Evolutionary conservation across 768 basidiomycete species (phyloP), one percentile per base, ranked within the genome.

Genomic region (Mycena pura): DNA sequence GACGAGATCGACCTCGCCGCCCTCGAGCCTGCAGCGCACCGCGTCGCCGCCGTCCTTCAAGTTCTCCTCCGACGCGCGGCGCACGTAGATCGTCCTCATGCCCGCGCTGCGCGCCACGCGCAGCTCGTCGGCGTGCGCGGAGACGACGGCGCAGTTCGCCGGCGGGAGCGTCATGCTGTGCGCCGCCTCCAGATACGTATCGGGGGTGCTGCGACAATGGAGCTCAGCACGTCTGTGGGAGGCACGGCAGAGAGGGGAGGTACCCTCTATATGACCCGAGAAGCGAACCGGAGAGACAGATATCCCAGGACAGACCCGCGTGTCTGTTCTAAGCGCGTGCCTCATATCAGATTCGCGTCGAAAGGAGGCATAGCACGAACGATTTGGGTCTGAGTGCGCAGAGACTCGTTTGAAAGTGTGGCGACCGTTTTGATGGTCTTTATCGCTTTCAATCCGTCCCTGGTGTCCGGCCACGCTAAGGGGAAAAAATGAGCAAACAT

Each of bases 21-120:
- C 79, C 5, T 81, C 72, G 1, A 57, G 54, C 66, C 78, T 80
- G 44, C 56, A 70, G 45, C 68, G 65, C 41, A 73, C 64, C 21
- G 58, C 60, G 5, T n/a, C 57, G 17, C 68, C 67, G 0, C 64
- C 46, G 5, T 71, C 69, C 7, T n/a, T n/a, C 56, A 51, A 40
- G n/a, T n/a, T n/a, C n/a, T 78, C 77, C 31, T 79, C 77, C 1
- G 72, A 72, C 2, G 74, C 65, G 25, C 80, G 70, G 8, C 76
- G 77, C 0, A 82, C 74, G 27, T 80, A 82, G 3, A 82, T 70
- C 0, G 79, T 76, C 71, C 76, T 76, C 58, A 82, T 63, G 4
- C 82, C 81, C 3, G 72, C 74, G 5, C 47, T 52, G 0, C 72
- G 74, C 1, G 81, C 80, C 0, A 73, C 74, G 3, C 71, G 66